Percentiles rank a stretch among this genome's conserved stretches.
phyloP scores from a whole-genome alignment of 2,329 filamentous ascomycete genomes.

The Lasiodiplodia gonubiensis region DNA sequence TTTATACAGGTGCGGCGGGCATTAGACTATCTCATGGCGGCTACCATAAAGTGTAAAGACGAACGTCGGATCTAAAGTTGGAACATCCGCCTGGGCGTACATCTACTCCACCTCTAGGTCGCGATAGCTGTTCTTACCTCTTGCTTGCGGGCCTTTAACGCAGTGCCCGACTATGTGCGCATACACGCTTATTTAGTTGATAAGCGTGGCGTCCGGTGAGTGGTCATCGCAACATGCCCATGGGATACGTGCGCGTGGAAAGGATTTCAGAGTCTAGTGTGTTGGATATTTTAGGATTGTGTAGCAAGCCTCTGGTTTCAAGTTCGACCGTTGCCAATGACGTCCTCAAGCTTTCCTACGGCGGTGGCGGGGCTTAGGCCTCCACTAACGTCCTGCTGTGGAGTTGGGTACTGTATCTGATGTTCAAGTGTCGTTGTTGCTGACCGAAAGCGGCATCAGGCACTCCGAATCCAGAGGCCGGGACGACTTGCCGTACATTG shows the following conservation, averaged over 20 bases:
- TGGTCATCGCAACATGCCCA: neutral
- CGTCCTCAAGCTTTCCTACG: neutral
- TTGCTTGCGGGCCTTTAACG: neutral
- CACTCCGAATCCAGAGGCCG: neutral
- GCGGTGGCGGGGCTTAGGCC: neutral
- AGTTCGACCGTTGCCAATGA: neutral
- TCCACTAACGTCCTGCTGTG: neutral
- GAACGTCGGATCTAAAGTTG: neutral
- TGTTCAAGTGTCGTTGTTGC: neutral
- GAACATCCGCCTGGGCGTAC: neutral
- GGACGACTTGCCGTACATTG: neutral
- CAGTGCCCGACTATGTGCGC: neutral
- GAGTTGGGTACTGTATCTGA: neutral
- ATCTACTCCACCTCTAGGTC: neutral
- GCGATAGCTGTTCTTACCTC: neutral
- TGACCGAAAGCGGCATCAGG: neutral
- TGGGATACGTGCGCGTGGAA: neutral
- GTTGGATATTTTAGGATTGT: neutral
- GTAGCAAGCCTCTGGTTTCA: neutral
- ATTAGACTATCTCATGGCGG: neutral
- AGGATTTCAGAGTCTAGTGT: constrained; percentile 11
- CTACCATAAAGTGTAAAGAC: neutral
- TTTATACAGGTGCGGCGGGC: neutral
- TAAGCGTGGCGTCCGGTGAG: neutral
- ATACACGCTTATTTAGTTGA: neutral